A percentile compares a stretch with the other conserved stretches of the same genome.
Evolutionary conservation across 768 basidiomycete genomes (phyloP).

Genomic region (Hydnomerulius pinastri): DNA sequence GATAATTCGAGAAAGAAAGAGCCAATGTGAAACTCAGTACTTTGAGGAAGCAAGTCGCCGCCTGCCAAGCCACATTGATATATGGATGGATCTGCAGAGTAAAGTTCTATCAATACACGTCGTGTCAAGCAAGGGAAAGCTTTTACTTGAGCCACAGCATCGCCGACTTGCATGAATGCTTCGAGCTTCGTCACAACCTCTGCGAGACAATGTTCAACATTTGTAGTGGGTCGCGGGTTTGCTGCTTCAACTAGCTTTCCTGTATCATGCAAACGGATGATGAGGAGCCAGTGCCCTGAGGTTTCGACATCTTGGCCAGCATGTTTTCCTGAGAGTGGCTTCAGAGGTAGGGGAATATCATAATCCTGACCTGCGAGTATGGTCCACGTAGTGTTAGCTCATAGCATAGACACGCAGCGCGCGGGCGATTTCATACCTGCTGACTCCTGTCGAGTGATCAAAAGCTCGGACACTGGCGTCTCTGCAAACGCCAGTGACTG

Average conservation of each 20-base stretch:
- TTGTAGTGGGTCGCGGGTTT: conserved; percentile 1
- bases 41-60: conserved; percentile 27
- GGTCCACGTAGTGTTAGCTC: background rate
- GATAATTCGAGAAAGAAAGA: background rate
- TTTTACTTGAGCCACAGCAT: conserved; percentile 23
- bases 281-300: conserved; percentile 16
- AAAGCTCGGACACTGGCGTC: conserved; percentile 17
- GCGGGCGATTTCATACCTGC: conserved; percentile 5
- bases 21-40: conserved; percentile 6
- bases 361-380: conserved; percentile 13
- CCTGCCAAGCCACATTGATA: conserved; percentile 30
- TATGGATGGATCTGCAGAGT: conserved; percentile 25
- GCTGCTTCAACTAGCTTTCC: background rate
- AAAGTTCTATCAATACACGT: too few species aligned
- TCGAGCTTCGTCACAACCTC: conserved; percentile 27
- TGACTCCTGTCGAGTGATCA: conserved; percentile 5
- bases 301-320: background rate
- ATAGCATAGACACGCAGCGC: background rate
- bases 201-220: conserved; percentile 17
- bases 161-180: conserved; percentile 23
- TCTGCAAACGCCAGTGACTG: conserved; percentile 18
- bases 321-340: conserved; percentile 5
- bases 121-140: too few species aligned
- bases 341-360: conserved; percentile 19
- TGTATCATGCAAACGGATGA: conserved; percentile 21